Conservation (phyloP, 805 yeast species). For the Peterozyma xylosa region DNA sequence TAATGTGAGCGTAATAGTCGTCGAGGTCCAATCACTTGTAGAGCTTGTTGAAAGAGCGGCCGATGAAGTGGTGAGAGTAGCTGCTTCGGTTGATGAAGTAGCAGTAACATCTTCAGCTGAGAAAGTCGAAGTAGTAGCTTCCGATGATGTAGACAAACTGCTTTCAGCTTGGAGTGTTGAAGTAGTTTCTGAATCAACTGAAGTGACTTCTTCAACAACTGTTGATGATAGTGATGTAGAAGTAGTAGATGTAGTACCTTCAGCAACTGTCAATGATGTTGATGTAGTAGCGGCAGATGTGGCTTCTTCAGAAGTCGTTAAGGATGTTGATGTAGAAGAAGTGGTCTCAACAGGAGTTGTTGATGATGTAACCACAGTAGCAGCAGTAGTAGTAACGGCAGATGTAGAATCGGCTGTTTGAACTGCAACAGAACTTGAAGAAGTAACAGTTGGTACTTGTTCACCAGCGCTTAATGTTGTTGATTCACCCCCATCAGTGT, state of each 20-base stretch:
- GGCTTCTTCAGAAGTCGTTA: conserved; percentile 3
- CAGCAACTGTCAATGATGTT: conserved; percentile 3
- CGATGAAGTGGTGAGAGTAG: conserved; percentile 14
- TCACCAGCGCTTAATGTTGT: conserved; percentile 10
- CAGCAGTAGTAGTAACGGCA: conserved; percentile 11
- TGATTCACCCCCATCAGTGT: conserved; percentile 9
- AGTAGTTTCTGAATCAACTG: conserved; percentile 9
- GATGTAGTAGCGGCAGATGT: conserved; percentile 3
- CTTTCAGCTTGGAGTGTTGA: conserved; percentile 11
- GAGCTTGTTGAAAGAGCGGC: conserved; percentile 12
- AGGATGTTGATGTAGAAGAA: conserved; percentile 7
- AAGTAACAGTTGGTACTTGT: conserved; percentile 7
- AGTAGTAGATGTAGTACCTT: conserved; percentile 12
- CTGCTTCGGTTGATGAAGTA: conserved; percentile 13
- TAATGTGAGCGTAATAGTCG: conserved; percentile 22
- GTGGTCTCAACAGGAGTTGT: conserved; percentile 10
- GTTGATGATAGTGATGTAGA: conserved; percentile 11
- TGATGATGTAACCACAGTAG: conserved; percentile 6
- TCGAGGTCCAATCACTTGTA: conserved; percentile 6
- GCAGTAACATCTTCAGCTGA: conserved; percentile 17
- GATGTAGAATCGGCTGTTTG: conserved; percentile 10
- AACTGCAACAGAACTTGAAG: conserved; percentile 11
- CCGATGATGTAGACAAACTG: conserved; percentile 10
- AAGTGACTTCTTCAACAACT: conserved; percentile 11
- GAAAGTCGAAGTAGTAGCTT: conserved; percentile 15